phyloP scores from a whole-genome alignment of 108 stramenopile genomes.

The Phaeodactylum tricornutum region DNA sequence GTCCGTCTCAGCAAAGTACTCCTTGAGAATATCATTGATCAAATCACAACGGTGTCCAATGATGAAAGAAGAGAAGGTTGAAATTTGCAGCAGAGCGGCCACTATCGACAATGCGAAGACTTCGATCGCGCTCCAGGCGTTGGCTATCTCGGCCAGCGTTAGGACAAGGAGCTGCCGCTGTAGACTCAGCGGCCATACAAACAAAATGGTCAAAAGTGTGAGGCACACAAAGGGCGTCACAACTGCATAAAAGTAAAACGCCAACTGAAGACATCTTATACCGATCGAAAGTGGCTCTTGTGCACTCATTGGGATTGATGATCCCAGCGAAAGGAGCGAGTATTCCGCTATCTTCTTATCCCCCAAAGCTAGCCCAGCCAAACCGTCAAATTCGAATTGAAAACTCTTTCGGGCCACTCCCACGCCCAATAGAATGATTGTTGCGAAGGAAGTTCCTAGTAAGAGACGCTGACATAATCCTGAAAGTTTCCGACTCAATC shows the following conservation, averaged over 20 bases:
- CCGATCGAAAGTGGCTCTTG: slow-evolving; percentile 42
- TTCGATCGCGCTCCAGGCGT: slow-evolving; percentile 86
- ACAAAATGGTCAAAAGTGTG: slow-evolving; percentile 37
- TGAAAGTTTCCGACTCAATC: slow-evolving; percentile 11
- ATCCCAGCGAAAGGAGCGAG: slow-evolving; percentile 67
- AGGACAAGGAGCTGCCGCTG: slow-evolving; percentile 46
- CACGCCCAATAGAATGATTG: slow-evolving; percentile 15
- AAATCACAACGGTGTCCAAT: slow-evolving; percentile 71
- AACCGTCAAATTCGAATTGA: slow-evolving; percentile 76
- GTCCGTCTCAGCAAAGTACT: slow-evolving; percentile 20
- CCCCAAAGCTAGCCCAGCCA: slow-evolving; percentile 68
- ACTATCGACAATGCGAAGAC: slow-evolving; percentile 76
- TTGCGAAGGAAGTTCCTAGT: slow-evolving; percentile 5
- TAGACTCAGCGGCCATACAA: slow-evolving; percentile 55
- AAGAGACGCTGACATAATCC: slow-evolving; percentile 8
- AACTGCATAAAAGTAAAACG: slow-evolving; percentile 82
- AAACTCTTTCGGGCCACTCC: slow-evolving; percentile 56
- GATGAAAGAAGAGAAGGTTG: slow-evolving; percentile 75
- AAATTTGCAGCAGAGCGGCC: slow-evolving; percentile 70
- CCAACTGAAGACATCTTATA: slow-evolving; percentile 47
- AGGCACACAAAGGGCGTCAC: slow-evolving; percentile 74
- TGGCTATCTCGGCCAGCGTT: slow-evolving; percentile 67
- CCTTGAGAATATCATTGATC: slow-evolving; percentile 41
- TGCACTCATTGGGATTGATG: slow-evolving; percentile 48
- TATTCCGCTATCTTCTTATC: slow-evolving; percentile 35